Percentiles rank a stretch among this genome's conserved stretches.
Conservation (phyloP, 1,284 basidiomycete species). For the Neolentinus lepideus region DNA sequence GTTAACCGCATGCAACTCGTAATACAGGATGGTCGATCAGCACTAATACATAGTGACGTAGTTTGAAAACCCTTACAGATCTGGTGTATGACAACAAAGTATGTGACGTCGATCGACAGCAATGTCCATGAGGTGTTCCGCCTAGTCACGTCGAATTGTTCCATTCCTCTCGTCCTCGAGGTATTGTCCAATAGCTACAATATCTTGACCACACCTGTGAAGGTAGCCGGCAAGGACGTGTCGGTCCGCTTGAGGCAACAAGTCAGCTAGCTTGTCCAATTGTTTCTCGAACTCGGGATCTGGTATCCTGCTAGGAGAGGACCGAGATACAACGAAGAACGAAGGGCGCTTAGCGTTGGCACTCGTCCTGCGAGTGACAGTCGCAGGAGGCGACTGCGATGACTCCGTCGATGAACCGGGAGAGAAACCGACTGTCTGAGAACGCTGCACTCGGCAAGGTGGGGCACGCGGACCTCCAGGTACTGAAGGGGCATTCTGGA, state of each 20-base stretch:
- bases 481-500: conserved; percentile 40
- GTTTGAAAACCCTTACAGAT: conserved; percentile 4
- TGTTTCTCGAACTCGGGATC: conserved; percentile 54
- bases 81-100: conserved; percentile 4
- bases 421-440: conserved; percentile 55
- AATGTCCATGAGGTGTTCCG: conserved; percentile 1
- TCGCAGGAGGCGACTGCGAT: conserved; percentile 2
- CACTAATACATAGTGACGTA: background rate
- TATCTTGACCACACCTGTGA: conserved; percentile 67
- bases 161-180: conserved; percentile 84
- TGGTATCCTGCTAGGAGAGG: background rate
- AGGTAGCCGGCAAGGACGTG: conserved; percentile 67
- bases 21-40: background rate
- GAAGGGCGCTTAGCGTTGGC: conserved; percentile 1
- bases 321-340: background rate
- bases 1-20: conserved; percentile 5
- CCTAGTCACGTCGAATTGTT: conserved; percentile 34
- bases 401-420: conserved; percentile 24
- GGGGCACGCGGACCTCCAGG: conserved; percentile 73
- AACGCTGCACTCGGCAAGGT: conserved; percentile 52
- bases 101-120: conserved; percentile 1
- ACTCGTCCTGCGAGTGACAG: conserved; percentile 11
- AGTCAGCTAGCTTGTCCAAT: conserved; percentile 64
- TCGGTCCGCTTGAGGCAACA: conserved; percentile 74
- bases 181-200: conserved; percentile 81